phyloP scores from a whole-genome alignment of 2,329 filamentous ascomycete species.

The Paracamarosporium sp. region DNA sequence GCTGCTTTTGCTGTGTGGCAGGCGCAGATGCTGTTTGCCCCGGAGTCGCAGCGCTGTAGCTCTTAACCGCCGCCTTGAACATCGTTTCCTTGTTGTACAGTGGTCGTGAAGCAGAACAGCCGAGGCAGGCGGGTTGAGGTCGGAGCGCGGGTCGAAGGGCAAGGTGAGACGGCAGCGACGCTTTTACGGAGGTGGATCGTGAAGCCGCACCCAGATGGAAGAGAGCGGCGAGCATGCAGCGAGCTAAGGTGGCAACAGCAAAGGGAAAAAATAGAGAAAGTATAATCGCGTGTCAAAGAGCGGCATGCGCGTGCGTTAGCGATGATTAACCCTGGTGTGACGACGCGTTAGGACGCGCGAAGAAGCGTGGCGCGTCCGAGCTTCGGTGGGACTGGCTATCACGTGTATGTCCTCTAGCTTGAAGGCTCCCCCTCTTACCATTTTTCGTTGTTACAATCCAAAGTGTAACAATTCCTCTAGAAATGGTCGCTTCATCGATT shows the following conservation, averaged over 20 bases:
- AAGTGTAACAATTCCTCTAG: no score
- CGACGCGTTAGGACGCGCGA: constrained; percentile 27
- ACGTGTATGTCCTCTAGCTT: neutral
- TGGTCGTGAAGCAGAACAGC: constrained; percentile 24
- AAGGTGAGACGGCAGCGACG: constrained; percentile 26
- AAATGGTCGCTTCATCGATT: neutral
- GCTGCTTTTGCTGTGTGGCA: constrained; percentile 27
- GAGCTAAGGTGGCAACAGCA: constrained; percentile 30
- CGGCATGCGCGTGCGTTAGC: constrained; percentile 29
- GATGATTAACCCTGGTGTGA: constrained; percentile 17
- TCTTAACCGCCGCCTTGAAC: constrained; percentile 51
- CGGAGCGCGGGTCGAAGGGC: constrained; percentile 20
- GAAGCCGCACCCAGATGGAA: constrained; percentile 39
- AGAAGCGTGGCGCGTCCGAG: constrained; percentile 12
- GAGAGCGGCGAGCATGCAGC: constrained; percentile 48
- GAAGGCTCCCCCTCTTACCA: neutral
- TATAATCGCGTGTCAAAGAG: constrained; percentile 24
- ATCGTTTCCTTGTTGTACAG: constrained; percentile 31
- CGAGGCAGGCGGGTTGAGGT: constrained; percentile 17
- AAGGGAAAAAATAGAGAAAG: constrained; percentile 32
- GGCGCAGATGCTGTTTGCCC: constrained; percentile 26
- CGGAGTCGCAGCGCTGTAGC: constrained; percentile 44
- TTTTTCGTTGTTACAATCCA: no score
- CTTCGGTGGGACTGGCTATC: constrained; percentile 1
- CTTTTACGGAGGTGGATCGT: constrained; percentile 35